Evolutionary conservation across 2,329 filamentous ascomycete species (phyloP).

Genomic region (Hypomyces perniciosus): DNA sequence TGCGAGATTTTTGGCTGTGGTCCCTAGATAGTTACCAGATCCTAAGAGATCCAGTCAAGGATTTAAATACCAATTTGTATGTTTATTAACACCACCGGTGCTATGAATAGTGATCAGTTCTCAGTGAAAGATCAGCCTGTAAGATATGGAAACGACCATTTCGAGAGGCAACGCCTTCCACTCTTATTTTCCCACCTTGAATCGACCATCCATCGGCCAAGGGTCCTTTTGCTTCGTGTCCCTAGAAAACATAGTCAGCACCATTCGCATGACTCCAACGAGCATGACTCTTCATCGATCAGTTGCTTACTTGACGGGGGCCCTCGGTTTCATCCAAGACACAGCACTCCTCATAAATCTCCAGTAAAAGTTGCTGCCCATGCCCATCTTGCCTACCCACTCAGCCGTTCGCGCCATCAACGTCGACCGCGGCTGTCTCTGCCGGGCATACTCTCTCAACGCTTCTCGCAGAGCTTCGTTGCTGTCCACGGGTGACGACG

Average conservation of each 20-base stretch:
- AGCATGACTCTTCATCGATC: not conserved
- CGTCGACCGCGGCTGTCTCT: conserved; percentile 17
- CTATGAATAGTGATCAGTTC: too few species aligned
- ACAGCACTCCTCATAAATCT: conserved; percentile 13
- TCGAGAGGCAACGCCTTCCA: too few species aligned
- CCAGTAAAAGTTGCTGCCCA: conserved; percentile 17
- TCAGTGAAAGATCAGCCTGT: too few species aligned
- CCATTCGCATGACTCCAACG: not conserved
- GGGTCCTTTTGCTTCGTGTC: conserved; percentile 13
- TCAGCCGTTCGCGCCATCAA: conserved; percentile 18
- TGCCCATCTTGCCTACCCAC: conserved; percentile 11
- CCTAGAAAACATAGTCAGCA: conserved; percentile 9
- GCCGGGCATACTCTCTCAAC: conserved; percentile 17
- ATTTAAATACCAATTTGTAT: not conserved
- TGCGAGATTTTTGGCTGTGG: too few species aligned
- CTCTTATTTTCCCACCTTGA: conserved; percentile 4
- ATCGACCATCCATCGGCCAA: conserved; percentile 18
- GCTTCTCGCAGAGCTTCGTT: conserved; percentile 6
- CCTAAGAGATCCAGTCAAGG: too few species aligned
- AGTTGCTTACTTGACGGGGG: not conserved
- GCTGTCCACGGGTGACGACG: not conserved
- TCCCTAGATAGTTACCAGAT: too few species aligned
- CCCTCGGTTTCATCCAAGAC: not conserved
- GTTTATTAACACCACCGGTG: not conserved
- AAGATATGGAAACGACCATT: too few species aligned